Conservation (phyloP, 2,329 filamentous ascomycete genomes). For the Aspergillus piperis region DNA sequence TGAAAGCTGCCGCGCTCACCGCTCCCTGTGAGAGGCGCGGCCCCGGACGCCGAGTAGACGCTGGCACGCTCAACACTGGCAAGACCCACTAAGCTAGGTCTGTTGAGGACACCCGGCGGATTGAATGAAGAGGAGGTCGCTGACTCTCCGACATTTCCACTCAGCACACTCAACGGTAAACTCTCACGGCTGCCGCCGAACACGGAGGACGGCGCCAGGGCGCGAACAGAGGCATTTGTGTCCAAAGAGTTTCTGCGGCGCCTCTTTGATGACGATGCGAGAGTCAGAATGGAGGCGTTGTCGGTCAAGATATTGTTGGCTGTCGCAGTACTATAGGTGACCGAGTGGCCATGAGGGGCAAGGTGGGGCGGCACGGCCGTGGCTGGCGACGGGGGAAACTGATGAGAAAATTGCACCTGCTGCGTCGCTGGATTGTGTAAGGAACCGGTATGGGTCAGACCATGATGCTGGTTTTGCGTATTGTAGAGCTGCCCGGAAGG, state of each 20-base stretch:
- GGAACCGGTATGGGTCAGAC: conserved; percentile 36
- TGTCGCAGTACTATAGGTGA: conserved; percentile 62
- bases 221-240: conserved; percentile 66
- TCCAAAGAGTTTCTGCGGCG: conserved; percentile 65
- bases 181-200: conserved; percentile 67
- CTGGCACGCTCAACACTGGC: conserved; percentile 62
- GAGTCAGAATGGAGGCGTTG: conserved; percentile 65
- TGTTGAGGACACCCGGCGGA: conserved; percentile 42
- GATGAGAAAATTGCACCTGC: conserved; percentile 59
- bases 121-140: conserved; percentile 46
- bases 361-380: conserved; percentile 64
- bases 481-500: conserved; percentile 51
- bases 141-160: conserved; percentile 52
- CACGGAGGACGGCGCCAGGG: conserved; percentile 63
- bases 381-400: conserved; percentile 60
- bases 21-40: conserved; percentile 58
- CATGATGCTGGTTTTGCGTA: conserved; percentile 33
- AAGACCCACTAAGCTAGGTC: conserved; percentile 56
- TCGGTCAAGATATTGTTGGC: conserved; percentile 66
- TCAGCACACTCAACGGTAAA: conserved; percentile 63
- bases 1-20: conserved; percentile 84
- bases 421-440: conserved; percentile 41
- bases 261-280: conserved; percentile 66
- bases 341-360: conserved; percentile 52
- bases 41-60: conserved; percentile 74